phyloP scores from a whole-genome alignment of 805 yeast genomes.

The Tetrapisispora phaffii region DNA sequence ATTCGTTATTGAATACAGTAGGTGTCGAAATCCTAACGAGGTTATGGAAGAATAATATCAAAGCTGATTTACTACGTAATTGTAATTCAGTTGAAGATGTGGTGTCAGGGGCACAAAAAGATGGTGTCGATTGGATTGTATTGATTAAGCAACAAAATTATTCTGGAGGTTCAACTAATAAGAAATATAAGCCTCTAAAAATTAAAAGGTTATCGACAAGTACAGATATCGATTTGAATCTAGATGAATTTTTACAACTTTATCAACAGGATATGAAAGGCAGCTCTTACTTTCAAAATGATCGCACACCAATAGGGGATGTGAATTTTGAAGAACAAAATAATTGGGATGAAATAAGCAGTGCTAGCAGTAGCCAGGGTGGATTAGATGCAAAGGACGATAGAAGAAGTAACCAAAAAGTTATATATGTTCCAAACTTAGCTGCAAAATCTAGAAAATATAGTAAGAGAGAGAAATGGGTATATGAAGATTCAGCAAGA shows the following conservation, averaged over 20 bases:
- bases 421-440: slow-evolving; percentile 62
- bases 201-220: slow-evolving; percentile 52
- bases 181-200: slow-evolving; percentile 66
- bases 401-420: slow-evolving; percentile 36
- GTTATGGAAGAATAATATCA: slow-evolving; percentile 70
- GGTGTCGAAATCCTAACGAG: slow-evolving; percentile 55
- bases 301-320: slow-evolving; percentile 12
- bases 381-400: slow-evolving; percentile 15
- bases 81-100: slow-evolving; percentile 54
- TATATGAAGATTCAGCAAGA: slow-evolving; percentile 61
- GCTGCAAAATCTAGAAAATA: slow-evolving; percentile 72
- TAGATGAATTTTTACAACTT: slow-evolving; percentile 50
- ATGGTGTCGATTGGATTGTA: slow-evolving; percentile 70
- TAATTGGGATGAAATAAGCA: slow-evolving; percentile 24
- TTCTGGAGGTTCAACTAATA: slow-evolving; percentile 28
- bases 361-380: slow-evolving; percentile 23
- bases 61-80: slow-evolving; percentile 56
- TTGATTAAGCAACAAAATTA: slow-evolving; percentile 58
- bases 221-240: slow-evolving; percentile 62
- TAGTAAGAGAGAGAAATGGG: slow-evolving; percentile 69
- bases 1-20: slow-evolving; percentile 42
- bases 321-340: slow-evolving; percentile 15
- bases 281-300: slow-evolving; percentile 6
- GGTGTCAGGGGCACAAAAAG: slow-evolving; percentile 48
- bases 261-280: slow-evolving; percentile 29